Conservation (phyloP, 371 early-diverging fungal species). For the Blastocladiella emersonii region DNA sequence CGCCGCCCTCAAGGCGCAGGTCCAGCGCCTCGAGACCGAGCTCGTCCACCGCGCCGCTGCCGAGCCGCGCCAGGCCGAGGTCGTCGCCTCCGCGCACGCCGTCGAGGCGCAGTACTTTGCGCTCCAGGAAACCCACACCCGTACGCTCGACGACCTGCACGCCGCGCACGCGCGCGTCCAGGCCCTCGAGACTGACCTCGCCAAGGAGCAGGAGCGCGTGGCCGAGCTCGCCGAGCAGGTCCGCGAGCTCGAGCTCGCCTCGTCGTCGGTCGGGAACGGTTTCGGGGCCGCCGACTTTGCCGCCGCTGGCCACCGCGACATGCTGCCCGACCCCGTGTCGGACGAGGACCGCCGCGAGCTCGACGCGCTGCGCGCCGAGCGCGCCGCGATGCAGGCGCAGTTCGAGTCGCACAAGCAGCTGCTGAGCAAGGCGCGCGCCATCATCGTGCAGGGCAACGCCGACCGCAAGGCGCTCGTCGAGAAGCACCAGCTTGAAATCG, state of each 20-base stretch:
- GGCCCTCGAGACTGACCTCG: not conserved
- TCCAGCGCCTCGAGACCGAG: no score
- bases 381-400: slow-evolving; percentile 17
- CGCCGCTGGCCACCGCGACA: no score
- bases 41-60: no score
- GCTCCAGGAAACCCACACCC: not conserved
- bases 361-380: slow-evolving; percentile 13
- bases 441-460: slow-evolving; percentile 7
- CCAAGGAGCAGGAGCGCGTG: not conserved
- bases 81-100: no score
- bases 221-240: not conserved
- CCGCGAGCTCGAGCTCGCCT: not conserved
- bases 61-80: no score
- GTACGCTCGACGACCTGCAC: no score
- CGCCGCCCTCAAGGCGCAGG: no score
- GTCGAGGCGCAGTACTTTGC: not conserved
- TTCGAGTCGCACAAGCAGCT: slow-evolving; percentile 14
- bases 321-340: no score
- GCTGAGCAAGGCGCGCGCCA: slow-evolving; percentile 23
- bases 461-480: slow-evolving; percentile 16
- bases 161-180: not conserved
- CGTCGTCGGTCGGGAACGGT: no score
- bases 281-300: not conserved
- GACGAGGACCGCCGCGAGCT: not conserved
- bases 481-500: slow-evolving; percentile 50